Base-by-base conservation (phyloP, 2,329 filamentous ascomycete species). In the Fusarium cicatricum region DNA sequence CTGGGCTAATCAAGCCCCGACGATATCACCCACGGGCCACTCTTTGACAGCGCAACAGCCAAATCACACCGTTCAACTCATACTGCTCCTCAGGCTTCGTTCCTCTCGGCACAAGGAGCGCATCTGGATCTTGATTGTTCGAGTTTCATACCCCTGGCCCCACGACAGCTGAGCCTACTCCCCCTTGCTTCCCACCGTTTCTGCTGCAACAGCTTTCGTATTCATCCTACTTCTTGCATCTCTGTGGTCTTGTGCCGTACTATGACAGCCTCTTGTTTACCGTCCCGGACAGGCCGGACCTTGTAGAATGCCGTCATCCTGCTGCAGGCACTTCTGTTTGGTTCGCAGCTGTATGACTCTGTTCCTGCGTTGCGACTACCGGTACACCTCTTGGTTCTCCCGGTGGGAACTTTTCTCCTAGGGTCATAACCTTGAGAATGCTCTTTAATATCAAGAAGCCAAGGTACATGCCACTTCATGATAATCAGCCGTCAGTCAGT, bases 131-230 rank as follows among this genome's bases (percentile, higher is more conserved):
- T 43, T 50, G 11, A 47, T 23, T 12, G 14, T 44, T 11, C 41
- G 38, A 37, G 49, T 58, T 62, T 62, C 53, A 48, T 32, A n/a
- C 26, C 32, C 17, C 19, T 19, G 17, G 40, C 31, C 37, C 40
- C 19, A 39, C 49, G 34, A 31, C 26, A 48, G 45, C 60, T 39
- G 61, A 61, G 53, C 53, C 41, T 57, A 41, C 37, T 60, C 51
- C 23, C 9, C 23, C 23, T 26, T 14, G 15, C 42, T 52, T 64
- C 60, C 56, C 60, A 51, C 45, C 57, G 39, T 54, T 47, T 52
- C 19, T 34, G 32, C 60, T 64, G 61, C 60, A 62, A 46, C 46
- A 9, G 19, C 45, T 43, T 64, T 64, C 60, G 60, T 64, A 64
- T 64, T 52, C 42, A 32, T 21, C 42, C 26, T 38, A 12, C 17